These are phyloP conservation scores for Chlorella sp. DNA, from an alignment of 139 green algal genomes.

Conservation along the genomic window DNA sequence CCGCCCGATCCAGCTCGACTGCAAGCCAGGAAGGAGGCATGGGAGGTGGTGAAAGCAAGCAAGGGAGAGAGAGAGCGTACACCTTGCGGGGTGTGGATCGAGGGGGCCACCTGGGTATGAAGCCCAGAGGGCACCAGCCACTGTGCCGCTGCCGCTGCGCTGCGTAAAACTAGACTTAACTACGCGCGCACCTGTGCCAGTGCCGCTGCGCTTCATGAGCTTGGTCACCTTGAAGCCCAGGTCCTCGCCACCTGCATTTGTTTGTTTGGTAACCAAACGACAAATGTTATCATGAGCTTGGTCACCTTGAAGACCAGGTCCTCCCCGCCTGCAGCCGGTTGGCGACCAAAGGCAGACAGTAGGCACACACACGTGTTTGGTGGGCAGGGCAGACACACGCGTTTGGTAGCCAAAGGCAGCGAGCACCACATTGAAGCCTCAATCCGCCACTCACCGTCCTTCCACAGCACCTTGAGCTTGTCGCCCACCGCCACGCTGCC, in stretches of 20 bases:
- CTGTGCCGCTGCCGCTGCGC: neutral
- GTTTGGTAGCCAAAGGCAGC: no score
- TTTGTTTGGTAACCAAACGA: neutral
- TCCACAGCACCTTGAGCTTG: constrained; percentile 54
- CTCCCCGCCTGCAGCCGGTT: no score
- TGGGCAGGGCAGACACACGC: no score
- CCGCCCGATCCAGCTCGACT: constrained; percentile 64
- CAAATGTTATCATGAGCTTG: no score
- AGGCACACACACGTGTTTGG: no score
- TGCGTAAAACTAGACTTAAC: neutral
- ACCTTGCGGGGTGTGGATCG: no score
- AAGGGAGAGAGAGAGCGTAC: no score
- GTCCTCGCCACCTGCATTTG: constrained; percentile 31
- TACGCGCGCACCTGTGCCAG: constrained; percentile 12
- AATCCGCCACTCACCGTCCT: constrained; percentile 26
- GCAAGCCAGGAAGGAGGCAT: neutral
- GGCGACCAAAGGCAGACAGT: no score
- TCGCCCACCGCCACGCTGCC: constrained; percentile 73
- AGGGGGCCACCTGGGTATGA: no score
- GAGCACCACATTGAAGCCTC: constrained; percentile 7
- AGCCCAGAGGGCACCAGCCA: no score
- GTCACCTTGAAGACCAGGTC: neutral
- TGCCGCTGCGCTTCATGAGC: constrained; percentile 76
- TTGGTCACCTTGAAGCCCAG: constrained; percentile 63
- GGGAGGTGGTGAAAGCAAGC: no score